phyloP scores from a whole-genome alignment of 2,329 filamentous ascomycete species.

The Claviceps monticola region DNA sequence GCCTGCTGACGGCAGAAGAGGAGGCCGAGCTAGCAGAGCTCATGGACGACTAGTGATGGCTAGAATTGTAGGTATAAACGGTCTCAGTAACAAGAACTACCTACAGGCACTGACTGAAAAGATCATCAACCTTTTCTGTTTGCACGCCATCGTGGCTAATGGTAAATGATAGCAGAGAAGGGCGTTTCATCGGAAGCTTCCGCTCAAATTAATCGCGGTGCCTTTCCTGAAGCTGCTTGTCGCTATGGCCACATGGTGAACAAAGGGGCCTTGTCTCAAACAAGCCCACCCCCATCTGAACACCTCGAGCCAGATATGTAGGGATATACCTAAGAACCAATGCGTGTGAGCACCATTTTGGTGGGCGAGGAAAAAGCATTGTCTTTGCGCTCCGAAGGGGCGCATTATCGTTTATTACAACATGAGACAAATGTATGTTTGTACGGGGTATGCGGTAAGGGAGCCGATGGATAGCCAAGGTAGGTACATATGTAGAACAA shows the following conservation, averaged over 20 bases:
- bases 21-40: slow-evolving; percentile 84
- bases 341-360: background rate
- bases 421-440: background rate
- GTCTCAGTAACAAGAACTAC: background rate
- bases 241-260: background rate
- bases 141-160: background rate
- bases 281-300: background rate
- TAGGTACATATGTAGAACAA: background rate
- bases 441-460: no score
- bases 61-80: background rate
- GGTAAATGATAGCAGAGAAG: background rate
- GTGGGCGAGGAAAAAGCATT: background rate
- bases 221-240: background rate
- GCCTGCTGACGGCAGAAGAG: slow-evolving; percentile 70
- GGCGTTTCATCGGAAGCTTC: background rate
- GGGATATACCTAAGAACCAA: background rate
- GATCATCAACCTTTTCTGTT: background rate
- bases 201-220: background rate
- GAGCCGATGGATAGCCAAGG: background rate
- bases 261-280: background rate
- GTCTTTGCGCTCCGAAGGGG: background rate
- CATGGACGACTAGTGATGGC: slow-evolving; percentile 50
- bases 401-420: background rate
- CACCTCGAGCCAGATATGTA: background rate
- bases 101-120: background rate